phyloP scores from a whole-genome alignment of 2,329 filamentous ascomycete genomes.

The Trichoderma pleuroti region DNA sequence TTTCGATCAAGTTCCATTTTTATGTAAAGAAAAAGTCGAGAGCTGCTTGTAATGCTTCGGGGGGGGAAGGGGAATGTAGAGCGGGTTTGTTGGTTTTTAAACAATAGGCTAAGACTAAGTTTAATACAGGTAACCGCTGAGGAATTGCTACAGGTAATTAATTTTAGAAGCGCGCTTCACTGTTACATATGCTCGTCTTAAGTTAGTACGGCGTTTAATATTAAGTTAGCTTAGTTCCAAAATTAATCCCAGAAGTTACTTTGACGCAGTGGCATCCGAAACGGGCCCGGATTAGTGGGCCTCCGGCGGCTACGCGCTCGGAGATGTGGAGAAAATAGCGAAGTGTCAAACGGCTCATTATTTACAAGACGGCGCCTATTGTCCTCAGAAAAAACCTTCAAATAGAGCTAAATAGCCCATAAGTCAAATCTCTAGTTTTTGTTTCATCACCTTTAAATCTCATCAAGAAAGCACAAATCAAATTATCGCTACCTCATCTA shows the following conservation, averaged over 20 bases:
- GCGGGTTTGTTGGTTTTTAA: not conserved
- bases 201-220: not conserved
- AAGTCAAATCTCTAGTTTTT: no score
- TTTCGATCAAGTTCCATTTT: slow-evolving; percentile 7
- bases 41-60: not conserved
- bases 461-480: no score
- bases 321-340: no score
- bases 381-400: no score
- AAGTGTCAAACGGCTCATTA: no score
- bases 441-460: no score
- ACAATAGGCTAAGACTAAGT: not conserved
- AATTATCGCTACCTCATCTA: not conserved
- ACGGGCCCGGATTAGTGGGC: no score
- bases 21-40: not conserved
- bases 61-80: not conserved
- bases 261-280: no score
- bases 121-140: not conserved
- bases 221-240: not conserved
- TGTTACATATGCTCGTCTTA: not conserved
- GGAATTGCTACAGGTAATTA: not conserved
- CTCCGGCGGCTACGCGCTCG: no score
- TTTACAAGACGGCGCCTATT: no score
- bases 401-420: no score
- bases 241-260: not conserved
- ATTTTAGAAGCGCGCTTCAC: not conserved